Percentiles rank a stretch among this genome's conserved stretches.
Evolutionary conservation across 1,284 basidiomycete genomes (phyloP).

Genomic region (Flammula alnicola): DNA sequence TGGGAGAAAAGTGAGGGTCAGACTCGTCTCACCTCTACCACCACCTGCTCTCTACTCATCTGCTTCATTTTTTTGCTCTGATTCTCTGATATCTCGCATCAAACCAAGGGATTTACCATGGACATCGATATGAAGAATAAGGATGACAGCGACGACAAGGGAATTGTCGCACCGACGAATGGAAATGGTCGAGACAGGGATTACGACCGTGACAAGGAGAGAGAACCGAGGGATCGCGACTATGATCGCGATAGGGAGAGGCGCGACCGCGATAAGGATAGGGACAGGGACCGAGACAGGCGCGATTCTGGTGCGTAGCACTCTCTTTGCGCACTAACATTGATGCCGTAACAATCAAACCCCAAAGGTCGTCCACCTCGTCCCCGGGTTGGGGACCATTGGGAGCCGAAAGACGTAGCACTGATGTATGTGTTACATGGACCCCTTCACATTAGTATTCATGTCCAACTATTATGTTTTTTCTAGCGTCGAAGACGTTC

Average conservation of each 20-base stretch:
- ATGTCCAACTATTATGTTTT: slow-evolving; percentile 9
- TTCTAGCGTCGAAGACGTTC: slow-evolving; percentile 48
- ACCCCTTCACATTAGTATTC: slow-evolving; percentile 5
- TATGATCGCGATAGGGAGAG: slow-evolving; percentile 41
- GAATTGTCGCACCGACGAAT: slow-evolving; percentile 39
- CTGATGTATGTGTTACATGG: slow-evolving; percentile 56
- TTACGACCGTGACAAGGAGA: slow-evolving; percentile 51
- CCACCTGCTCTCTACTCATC: not conserved
- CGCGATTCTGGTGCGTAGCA: slow-evolving; percentile 60
- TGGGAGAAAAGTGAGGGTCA: slow-evolving; percentile 1
- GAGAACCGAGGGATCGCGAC: slow-evolving; percentile 45
- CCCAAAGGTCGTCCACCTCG: too few relatives aligned
- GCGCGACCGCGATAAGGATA: slow-evolving; percentile 48
- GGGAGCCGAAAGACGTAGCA: slow-evolving; percentile 79
- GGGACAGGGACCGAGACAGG: slow-evolving; percentile 50
- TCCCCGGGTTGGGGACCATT: slow-evolving; percentile 56
- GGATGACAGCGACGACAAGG: slow-evolving; percentile 67
- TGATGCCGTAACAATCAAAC: too few relatives aligned
- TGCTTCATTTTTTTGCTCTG: slow-evolving; percentile 3
- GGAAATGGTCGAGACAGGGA: slow-evolving; percentile 43
- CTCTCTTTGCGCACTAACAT: too few relatives aligned
- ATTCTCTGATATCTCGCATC: slow-evolving; percentile 9
- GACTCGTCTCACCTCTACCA: slow-evolving; percentile 14
- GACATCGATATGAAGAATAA: slow-evolving; percentile 81
- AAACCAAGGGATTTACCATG: slow-evolving; percentile 43